Conservation (phyloP, 106 monocot genomes). For the Allium sativum region DNA sequence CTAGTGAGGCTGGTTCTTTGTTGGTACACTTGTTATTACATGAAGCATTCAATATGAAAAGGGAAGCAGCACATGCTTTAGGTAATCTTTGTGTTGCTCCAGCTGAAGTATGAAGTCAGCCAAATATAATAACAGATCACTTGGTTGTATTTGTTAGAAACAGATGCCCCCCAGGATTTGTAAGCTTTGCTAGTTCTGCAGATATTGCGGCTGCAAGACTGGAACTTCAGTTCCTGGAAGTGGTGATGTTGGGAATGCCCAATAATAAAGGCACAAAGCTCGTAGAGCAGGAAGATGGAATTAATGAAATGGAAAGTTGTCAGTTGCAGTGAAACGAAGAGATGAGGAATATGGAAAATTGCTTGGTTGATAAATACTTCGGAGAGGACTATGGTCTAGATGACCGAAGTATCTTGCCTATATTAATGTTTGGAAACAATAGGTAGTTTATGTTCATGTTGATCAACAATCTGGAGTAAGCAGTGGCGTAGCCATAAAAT, state of each 20-base stretch:
- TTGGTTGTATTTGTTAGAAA: conserved; percentile 52
- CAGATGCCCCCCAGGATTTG: conserved; percentile 74
- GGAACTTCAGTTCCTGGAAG: conserved; percentile 89
- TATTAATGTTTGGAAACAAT: too few species aligned
- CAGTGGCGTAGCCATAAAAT: too few species aligned
- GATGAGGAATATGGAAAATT: conserved; percentile 90
- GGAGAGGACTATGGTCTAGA: too few species aligned
- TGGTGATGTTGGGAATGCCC: conserved; percentile 87
- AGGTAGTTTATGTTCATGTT: too few species aligned
- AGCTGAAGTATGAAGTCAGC: conserved; percentile 19
- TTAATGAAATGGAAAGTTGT: conserved; percentile 94
- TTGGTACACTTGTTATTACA: conserved; percentile 50
- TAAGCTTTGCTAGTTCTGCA: conserved; percentile 71
- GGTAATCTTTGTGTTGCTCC: conserved; percentile 87
- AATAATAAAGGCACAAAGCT: conserved; percentile 80
- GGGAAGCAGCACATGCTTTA: conserved; percentile 77
- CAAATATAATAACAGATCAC: conserved; percentile 53
- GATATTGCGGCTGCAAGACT: conserved; percentile 77
- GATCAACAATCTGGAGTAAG: too few species aligned
- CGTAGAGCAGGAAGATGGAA: too few species aligned
- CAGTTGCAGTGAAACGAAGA: conserved; percentile 93
- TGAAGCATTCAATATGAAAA: conserved; percentile 80
- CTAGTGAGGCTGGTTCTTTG: conserved; percentile 50
- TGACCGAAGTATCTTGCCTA: too few species aligned
- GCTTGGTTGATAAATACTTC: too few species aligned